Base-by-base conservation (phyloP, 176 grass and related monocot genomes). In the Oryza meyeriana region DNA sequence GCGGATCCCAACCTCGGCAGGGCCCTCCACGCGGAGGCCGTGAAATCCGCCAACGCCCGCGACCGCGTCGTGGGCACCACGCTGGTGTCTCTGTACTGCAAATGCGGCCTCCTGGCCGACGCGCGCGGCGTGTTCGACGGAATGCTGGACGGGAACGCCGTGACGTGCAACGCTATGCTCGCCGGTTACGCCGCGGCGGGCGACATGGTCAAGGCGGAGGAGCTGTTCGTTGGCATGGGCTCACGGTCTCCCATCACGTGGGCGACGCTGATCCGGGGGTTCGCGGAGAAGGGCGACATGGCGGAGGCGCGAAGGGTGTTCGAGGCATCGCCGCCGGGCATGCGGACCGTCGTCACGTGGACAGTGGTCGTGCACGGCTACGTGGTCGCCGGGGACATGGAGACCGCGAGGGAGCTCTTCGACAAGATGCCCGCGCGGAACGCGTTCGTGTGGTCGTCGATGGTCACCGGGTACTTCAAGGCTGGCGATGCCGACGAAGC, bases 381-480 rank as follows among this genome's bases (percentile, higher is more conserved):
- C 3, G 85, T 79, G 16, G 44, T 58, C 6, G 34, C 28, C 13
- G 84, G 86, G 12, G 89, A 89, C 1, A 91, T 89, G 86, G 81
- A 87, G 44, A 26, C 62, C 2, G 92, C 92, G 13, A 84, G 84
- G 73, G 77, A 88, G 59, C 6, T 94, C 80, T 94, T 94, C n/a
- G 77, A 91, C 24, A 38, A 29, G 27, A 94, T 94, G 92, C 89
- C 86, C 0, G 34, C 22, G 7, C 76, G 86, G 84, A 94, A 89
- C 52, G 84, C 57, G 22, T 94, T 91, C 10, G 92, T 85, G 16
- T 94, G 84, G 92, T 89, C 92, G 18, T 91, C 84, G 12, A 85
- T 94, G 89, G 79, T 94, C 86, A 87, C 84, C 1, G 90, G 90
- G 0, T 93, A 93, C 87, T 96, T 90, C 71, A 93, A 89, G 68